Evolutionary conservation across 148 eudicot species (phyloP), one percentile per base, ranked within the genome.

Genomic region (Polygonum maritimum): DNA sequence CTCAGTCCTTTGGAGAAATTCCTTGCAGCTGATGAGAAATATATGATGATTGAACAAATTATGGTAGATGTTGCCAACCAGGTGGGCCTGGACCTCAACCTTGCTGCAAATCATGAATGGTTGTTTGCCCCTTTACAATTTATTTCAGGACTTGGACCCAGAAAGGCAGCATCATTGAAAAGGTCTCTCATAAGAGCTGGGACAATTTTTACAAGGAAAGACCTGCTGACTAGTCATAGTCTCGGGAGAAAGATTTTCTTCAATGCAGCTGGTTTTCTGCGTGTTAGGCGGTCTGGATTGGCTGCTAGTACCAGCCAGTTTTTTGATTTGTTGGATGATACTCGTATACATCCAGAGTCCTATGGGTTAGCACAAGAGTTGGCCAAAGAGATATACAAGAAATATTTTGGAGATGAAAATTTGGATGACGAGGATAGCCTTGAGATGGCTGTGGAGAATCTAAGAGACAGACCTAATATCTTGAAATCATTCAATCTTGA

Each of bases 1-100:
- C 91, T 92, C 65, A 80, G 75, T 81, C 88, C 97, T 74, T 80
- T 92, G 48, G 99, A 96, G 81, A 89, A 84, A 79, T 96, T 88
- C 87, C 91, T 96, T 45, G 83, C 88, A 77, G 84, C 84, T 67
- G 99, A 96, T 82, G 99, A 96, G 85, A 96, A 96, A 80, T 96
- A 92, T 79, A 90, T 79, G 39, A 88, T 96, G 97, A 79, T 91
- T 82, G 99, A 96, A 76, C 97, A 96, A 85, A 84, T 96, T 63
- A 88, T 96, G 97, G 97, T 95, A 65, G 99, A 95, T 87, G 94
- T 88, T 65, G 89, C 96, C 48, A 95, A 95, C 79, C 99, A 95
- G 85, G 99, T 95, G 55, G 99, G 99, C 72, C 82, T 95, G 74
- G 99, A 95, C 78, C 82, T 95, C 22, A 95, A 95, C 84, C 77